Evolutionary conservation across 129 eudicot species (phyloP), one percentile per base, ranked within the genome.

Genomic region (Ambrosia artemisiifolia): DNA sequence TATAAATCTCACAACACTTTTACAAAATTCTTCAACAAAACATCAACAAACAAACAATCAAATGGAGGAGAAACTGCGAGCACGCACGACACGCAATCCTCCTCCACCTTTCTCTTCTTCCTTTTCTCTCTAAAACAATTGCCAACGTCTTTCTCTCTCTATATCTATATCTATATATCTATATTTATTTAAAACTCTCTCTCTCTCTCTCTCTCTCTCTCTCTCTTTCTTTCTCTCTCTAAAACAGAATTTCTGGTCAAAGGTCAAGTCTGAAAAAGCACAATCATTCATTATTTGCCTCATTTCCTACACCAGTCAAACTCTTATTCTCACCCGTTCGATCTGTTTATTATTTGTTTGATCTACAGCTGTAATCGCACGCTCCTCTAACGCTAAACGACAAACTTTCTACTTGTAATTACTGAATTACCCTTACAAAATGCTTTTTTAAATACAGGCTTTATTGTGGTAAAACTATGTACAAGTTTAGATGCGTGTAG

Each of bases 51-150:
- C 28, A 63, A n/a, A 48, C 28, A 56, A 61, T 44, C 60, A 7
- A 49, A 71, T 77, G 86, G 78, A 73, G 80, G 86, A 82, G 83
- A 83, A 75, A 49, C 67, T 79, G 84, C 69, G 84, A 69, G 44
- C 76, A 44, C 70, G 44, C 76, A 44, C 70, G 19, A 67, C 24
- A 67, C 81, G 66, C 78, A 81, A 79, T 69, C 87, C 87, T 64
- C 80, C 76, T 80, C 81, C 88, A 76, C 55, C 73, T 51, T 40
- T 40, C 44, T 60, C 65, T 32, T 60, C 65, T 60, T 49, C 70
- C 28, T 24, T 24, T 5, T 62, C 42, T 59, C 70, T 71, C 78
- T 72, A 71, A 72, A 67, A 32, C 65, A 5, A 32, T 30, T 16
- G 30, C 9, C 56, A 14, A 11, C 9, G 7, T 64, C 8, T 64